phyloP scores from a whole-genome alignment of 2,329 filamentous ascomycete genomes.

The Sphaerulina vaccinii region DNA sequence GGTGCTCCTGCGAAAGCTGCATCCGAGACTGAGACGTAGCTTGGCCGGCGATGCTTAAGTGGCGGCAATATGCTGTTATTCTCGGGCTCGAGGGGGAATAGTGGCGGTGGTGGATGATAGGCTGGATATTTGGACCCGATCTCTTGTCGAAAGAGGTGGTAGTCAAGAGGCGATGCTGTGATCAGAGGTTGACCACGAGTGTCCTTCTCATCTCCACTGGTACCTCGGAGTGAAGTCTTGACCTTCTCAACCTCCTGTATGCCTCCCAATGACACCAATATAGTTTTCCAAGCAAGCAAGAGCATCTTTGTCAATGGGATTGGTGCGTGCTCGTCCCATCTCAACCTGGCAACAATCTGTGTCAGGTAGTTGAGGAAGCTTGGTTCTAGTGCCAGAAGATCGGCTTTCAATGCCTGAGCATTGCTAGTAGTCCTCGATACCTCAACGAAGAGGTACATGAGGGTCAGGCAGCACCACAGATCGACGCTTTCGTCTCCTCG shows the following conservation, averaged over 20 bases:
- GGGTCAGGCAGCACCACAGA: slow-evolving; percentile 51
- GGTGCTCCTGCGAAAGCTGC: slow-evolving; percentile 48
- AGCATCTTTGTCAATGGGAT: slow-evolving; percentile 57
- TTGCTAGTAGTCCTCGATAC: slow-evolving; percentile 39
- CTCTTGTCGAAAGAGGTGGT: slow-evolving; percentile 93
- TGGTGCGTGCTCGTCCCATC: slow-evolving; percentile 60
- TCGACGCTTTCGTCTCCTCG: slow-evolving; percentile 39
- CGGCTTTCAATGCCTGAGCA: slow-evolving; percentile 31
- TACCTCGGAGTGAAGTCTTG: slow-evolving; percentile 69
- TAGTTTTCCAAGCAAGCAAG: slow-evolving; percentile 86
- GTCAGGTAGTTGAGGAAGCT: slow-evolving; percentile 71
- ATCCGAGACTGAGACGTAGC: slow-evolving; percentile 32
- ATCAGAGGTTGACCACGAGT: slow-evolving; percentile 72
- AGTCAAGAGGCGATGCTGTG: slow-evolving; percentile 90
- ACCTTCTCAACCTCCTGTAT: slow-evolving; percentile 68
- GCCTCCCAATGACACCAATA: slow-evolving; percentile 82
- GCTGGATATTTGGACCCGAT: slow-evolving; percentile 97
- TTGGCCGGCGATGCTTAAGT: slow-evolving; percentile 68
- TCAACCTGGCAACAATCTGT: slow-evolving; percentile 51
- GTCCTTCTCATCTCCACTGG: slow-evolving; percentile 53
- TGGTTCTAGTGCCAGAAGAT: slow-evolving; percentile 48
- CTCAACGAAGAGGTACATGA: slow-evolving; percentile 52
- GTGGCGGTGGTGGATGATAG: slow-evolving; percentile 81
- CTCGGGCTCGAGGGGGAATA: slow-evolving; percentile 83
- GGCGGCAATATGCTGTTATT: slow-evolving; percentile 89